phyloP scores from a whole-genome alignment of 306 rosid species.

The Cicer pinnatifidum region DNA sequence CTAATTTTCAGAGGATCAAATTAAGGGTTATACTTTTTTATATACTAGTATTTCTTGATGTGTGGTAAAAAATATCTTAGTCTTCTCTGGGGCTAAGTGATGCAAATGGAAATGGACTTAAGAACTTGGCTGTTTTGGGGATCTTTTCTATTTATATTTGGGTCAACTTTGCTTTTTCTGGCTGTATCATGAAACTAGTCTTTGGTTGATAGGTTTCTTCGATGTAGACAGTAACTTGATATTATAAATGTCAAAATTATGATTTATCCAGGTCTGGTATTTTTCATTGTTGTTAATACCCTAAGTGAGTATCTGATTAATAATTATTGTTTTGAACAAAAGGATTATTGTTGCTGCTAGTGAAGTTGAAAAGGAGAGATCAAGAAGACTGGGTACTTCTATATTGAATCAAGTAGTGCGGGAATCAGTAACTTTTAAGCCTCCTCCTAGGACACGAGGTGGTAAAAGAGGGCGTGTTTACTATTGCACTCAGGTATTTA shows the following conservation, averaged over 20 bases:
- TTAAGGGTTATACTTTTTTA: constrained; percentile 4
- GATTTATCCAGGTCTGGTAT: constrained; percentile 30
- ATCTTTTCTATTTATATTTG: constrained; percentile 6
- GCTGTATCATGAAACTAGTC: constrained; percentile 6
- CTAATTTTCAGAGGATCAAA: constrained; percentile 4
- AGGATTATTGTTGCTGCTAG: constrained; percentile 89
- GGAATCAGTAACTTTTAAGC: constrained; percentile 89
- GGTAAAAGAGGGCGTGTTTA: constrained; percentile 93
- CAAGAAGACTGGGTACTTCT: constrained; percentile 89
- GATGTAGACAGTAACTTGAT: constrained; percentile 33
- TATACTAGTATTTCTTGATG: constrained; percentile 24
- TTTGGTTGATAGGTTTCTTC: constrained; percentile 23
- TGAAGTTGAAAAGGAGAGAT: constrained; percentile 87
- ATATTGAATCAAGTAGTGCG: constrained; percentile 84
- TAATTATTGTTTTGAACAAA: constrained; percentile 48
- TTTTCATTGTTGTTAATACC: constrained; percentile 34
- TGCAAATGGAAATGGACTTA: constrained; percentile 32
- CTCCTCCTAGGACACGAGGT: constrained; percentile 93
- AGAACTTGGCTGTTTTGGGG: constrained; percentile 13
- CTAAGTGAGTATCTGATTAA: constrained; percentile 40
- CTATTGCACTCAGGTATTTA: constrained; percentile 86
- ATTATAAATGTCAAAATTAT: constrained; percentile 10
- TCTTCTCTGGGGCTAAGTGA: constrained; percentile 7
- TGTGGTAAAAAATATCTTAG: background rate
- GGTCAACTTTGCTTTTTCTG: constrained; percentile 23